Percentiles rank a stretch among this genome's conserved stretches.
phyloP scores from a whole-genome alignment of 108 stramenopile species.

The Skeletonema costatum region DNA sequence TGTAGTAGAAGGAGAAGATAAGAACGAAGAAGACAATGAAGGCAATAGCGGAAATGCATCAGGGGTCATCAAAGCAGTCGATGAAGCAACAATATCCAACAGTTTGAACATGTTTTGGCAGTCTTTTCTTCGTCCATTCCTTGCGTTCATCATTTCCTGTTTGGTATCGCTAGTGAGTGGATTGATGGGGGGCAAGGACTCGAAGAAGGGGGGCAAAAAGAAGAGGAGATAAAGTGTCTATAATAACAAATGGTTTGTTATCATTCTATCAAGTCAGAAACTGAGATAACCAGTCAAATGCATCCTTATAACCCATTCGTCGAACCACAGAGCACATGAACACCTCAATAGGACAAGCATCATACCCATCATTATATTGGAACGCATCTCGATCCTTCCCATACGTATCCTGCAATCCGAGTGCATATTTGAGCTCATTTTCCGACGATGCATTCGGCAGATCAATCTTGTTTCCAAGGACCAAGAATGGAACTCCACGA shows the following conservation, averaged over 20 bases:
- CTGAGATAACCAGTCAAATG: constrained; percentile 83
- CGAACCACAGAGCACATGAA: constrained; percentile 91
- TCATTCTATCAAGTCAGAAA: constrained; percentile 51
- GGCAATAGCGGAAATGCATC: not conserved
- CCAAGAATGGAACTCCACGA: constrained; percentile 80
- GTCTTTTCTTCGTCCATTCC: constrained; percentile 17
- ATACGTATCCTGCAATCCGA: constrained; percentile 82
- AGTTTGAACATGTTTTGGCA: constrained; percentile 25
- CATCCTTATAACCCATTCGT: constrained; percentile 85
- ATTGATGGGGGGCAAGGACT: constrained; percentile 3
- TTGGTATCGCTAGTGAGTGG: constrained; percentile 17
- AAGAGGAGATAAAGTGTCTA: not conserved
- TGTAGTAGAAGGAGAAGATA: not conserved
- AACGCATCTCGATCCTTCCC: constrained; percentile 66
- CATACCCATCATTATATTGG: constrained; percentile 37
- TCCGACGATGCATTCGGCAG: constrained; percentile 69
- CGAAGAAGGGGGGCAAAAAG: constrained; percentile 7
- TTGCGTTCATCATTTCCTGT: constrained; percentile 12
- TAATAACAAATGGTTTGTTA: not conserved
- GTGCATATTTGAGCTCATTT: constrained; percentile 79
- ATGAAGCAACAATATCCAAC: constrained; percentile 20
- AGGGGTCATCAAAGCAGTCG: not conserved
- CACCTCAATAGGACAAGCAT: constrained; percentile 73
- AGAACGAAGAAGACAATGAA: not conserved
- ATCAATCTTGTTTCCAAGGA: constrained; percentile 92